phyloP scores from a whole-genome alignment of 2,329 filamentous ascomycete genomes.

The Xylaria sp. region DNA sequence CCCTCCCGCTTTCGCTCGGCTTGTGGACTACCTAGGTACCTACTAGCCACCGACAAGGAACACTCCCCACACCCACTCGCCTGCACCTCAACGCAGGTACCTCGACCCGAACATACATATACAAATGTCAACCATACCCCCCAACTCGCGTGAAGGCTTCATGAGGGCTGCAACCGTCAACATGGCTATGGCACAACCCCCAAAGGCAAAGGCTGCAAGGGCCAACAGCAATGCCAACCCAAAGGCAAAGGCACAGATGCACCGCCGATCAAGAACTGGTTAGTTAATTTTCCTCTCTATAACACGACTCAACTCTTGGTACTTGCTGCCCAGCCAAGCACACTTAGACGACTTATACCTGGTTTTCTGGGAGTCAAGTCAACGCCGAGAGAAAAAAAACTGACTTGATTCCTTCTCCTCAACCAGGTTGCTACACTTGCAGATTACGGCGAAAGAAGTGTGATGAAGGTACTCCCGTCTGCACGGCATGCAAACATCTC shows the following conservation, averaged over 20 bases:
- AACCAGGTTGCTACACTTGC: constrained; percentile 73
- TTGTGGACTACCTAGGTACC: constrained; percentile 40
- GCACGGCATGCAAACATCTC: constrained; percentile 76
- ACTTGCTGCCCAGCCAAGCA: constrained; percentile 31
- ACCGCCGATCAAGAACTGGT: constrained; percentile 95
- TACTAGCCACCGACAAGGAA: constrained; percentile 43
- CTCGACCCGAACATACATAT: constrained; percentile 56
- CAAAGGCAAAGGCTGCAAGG: constrained; percentile 69
- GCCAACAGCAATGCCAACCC: constrained; percentile 61
- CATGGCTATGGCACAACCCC: constrained; percentile 70
- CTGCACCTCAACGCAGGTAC: constrained; percentile 57
- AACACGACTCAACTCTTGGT: constrained; percentile 28
- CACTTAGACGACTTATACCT: constrained; percentile 37
- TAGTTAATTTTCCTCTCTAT: constrained; percentile 58
- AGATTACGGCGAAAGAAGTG: constrained; percentile 75
- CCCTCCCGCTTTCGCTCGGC: constrained; percentile 59
- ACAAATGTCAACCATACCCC: constrained; percentile 75
- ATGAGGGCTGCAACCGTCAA: constrained; percentile 63
- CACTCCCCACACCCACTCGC: constrained; percentile 45
- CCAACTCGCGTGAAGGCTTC: constrained; percentile 64
- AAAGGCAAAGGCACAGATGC: constrained; percentile 85
- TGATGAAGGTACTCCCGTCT: constrained; percentile 71
- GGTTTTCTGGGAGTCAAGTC: constrained; percentile 41
- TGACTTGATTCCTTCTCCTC: constrained; percentile 44
- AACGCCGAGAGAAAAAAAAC: constrained; percentile 43